A percentile compares a stretch with the other conserved stretches of the same genome.
Conservation (phyloP, 202 grass and related monocot genomes). For the Cymbopogon flexuosus region DNA sequence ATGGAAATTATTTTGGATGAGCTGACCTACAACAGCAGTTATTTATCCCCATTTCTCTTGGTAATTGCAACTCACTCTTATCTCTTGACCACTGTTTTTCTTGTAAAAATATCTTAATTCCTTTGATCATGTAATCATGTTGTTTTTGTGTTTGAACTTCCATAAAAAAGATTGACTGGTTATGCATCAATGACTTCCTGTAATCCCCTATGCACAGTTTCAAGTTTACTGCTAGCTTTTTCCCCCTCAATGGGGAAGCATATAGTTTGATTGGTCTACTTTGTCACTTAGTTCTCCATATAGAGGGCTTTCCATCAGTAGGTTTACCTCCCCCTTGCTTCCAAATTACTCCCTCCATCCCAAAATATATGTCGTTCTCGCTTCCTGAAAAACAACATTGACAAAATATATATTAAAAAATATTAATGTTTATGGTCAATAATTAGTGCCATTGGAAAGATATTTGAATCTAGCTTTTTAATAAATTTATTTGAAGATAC, state of each 20-base stretch:
- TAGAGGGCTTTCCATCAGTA: not conserved
- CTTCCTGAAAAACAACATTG: no score
- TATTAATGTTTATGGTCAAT: no score
- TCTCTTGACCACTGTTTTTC: slow-evolving; percentile 8
- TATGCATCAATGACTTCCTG: slow-evolving; percentile 18
- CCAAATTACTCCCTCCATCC: not conserved
- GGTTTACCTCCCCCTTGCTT: not conserved
- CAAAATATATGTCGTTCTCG: no score
- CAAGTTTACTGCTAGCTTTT: not conserved
- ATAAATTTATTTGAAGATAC: no score
- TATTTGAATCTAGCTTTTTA: no score
- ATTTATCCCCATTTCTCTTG: slow-evolving; percentile 64
- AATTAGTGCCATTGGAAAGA: no score
- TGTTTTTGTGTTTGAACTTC: slow-evolving; percentile 9
- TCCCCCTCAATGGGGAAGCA: not conserved
- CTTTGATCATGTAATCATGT: not conserved
- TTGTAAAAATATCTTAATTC: not conserved
- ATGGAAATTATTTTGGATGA: slow-evolving; percentile 89
- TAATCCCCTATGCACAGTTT: slow-evolving; percentile 1
- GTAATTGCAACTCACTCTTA: slow-evolving; percentile 41
- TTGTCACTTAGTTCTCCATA: not conserved
- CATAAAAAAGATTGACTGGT: slow-evolving; percentile 1
- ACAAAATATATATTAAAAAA: no score
- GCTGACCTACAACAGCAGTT: slow-evolving; percentile 63
- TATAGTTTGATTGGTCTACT: slow-evolving; percentile 3